Conservation (phyloP, 164 flowering plant genomes). For the Tetracentron sinense region DNA sequence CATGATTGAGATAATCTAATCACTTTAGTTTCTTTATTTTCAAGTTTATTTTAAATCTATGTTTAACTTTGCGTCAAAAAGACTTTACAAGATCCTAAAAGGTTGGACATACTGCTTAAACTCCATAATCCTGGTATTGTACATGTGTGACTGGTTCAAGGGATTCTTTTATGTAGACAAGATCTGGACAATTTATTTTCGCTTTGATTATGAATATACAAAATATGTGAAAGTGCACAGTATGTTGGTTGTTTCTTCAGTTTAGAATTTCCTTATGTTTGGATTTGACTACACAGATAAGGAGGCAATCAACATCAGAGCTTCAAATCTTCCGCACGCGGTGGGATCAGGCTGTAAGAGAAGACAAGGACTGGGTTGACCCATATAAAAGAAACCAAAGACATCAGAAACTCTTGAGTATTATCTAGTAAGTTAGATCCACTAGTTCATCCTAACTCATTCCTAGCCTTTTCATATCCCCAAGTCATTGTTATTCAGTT, state of each 20-base stretch:
- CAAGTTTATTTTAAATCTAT: too few species aligned
- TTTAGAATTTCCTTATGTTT: background rate
- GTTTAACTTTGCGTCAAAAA: too few species aligned
- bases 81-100: too few species aligned
- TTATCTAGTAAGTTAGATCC: background rate
- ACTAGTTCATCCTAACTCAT: background rate
- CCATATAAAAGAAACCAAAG: constrained; percentile 32
- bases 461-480: background rate
- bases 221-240: too few species aligned
- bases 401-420: background rate
- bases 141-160: too few species aligned
- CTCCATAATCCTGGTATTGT: too few species aligned
- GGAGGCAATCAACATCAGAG: constrained; percentile 83
- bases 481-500: background rate
- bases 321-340: constrained; percentile 55
- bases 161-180: too few species aligned
- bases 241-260: background rate
- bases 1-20: too few species aligned
- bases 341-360: constrained; percentile 71
- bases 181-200: background rate
- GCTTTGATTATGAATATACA: too few species aligned
- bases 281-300: constrained; percentile 44
- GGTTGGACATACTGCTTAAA: too few species aligned
- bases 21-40: too few species aligned
- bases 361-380: constrained; percentile 76